Base-by-base conservation (phyloP, 2,329 filamentous ascomycete species). In the Fusarium decemcellulare region DNA sequence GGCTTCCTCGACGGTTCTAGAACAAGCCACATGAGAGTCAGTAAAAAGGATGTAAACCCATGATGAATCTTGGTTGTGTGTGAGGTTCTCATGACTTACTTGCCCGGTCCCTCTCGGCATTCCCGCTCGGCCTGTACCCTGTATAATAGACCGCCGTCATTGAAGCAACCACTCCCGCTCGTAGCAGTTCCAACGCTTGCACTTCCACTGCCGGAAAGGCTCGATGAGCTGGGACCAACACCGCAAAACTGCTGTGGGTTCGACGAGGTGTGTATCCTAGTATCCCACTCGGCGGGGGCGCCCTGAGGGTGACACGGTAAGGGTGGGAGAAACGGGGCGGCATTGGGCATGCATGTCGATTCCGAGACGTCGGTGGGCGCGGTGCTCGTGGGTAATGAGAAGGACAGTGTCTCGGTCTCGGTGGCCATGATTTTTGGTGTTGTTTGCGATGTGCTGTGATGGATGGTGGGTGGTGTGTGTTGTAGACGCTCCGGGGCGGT, bases 1-100 rank as follows among this genome's bases (percentile, higher is more conserved):
- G 15, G 78, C 74, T 54, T 82, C 80, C 63, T 82, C 80, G 58
- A 81, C 76, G 56, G 74, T 79, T 62, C 73, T 78, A 59, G 30
- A 15, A 48, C 16, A 40, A 58, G 57, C 39, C 61, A 63, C 51
- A 59, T 32, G 12, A 64, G 56, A 67, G 69, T 74, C 71, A 74
- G 72, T 61, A 48, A 65, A 40, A 46, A 32, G n/a, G 37, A 23
- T 59, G 46, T 48, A 43, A 39, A 52, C n/a, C 43, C 27, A 8
- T 27, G 39, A 23, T 23, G 37, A 14, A 29, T 18, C 23, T 11
- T n/a, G 12, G 34, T 27, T 44, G 43, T 16, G 34, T n/a, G 16
- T 34, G 32, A 11, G 16, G 16, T 27, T 27, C 34, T 39, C n/a
- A 23, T 7, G 16, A 72, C 73, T 56, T 72, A 75, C 73, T 74